phyloP scores from a whole-genome alignment of 2,329 filamentous ascomycete species.

The Trichoderma sp. region DNA sequence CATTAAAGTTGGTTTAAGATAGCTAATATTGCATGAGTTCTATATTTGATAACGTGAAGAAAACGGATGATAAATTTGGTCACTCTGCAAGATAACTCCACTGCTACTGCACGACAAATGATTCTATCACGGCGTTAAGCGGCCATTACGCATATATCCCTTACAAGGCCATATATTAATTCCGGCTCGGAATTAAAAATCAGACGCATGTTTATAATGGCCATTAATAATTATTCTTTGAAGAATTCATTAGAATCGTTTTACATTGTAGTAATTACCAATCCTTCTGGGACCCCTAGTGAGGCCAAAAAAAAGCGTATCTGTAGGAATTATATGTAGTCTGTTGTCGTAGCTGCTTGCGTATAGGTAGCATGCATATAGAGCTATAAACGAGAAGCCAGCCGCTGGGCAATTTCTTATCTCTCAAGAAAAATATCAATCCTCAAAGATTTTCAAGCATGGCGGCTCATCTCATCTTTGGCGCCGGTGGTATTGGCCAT shows the following conservation, averaged over 20 bases:
- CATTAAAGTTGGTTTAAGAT: not conserved
- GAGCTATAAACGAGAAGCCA: not conserved
- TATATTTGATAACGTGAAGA: not conserved
- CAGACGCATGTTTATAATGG: not conserved
- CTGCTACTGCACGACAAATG: not conserved
- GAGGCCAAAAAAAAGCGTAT: no score
- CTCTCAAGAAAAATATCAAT: not conserved
- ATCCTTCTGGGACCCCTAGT: not conserved
- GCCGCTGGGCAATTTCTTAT: not conserved
- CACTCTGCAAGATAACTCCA: not conserved
- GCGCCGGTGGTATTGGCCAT: not conserved
- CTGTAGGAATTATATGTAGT: not conserved
- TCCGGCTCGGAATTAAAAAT: not conserved
- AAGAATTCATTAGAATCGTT: not conserved
- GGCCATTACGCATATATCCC: not conserved
- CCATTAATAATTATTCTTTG: not conserved
- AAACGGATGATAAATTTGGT: not conserved
- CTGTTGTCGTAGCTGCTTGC: not conserved
- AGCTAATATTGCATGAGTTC: not conserved
- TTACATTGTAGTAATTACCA: not conserved
- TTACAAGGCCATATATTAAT: not conserved
- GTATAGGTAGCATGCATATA: not conserved
- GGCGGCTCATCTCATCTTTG: not conserved
- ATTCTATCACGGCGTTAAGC: not conserved
- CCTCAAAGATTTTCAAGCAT: not conserved